Percentiles rank a stretch among this genome's conserved stretches.
These are phyloP conservation scores for Ophiobolus disseminans DNA, from an alignment of 2,329 filamentous ascomycete species.

Conservation along the genomic window DNA sequence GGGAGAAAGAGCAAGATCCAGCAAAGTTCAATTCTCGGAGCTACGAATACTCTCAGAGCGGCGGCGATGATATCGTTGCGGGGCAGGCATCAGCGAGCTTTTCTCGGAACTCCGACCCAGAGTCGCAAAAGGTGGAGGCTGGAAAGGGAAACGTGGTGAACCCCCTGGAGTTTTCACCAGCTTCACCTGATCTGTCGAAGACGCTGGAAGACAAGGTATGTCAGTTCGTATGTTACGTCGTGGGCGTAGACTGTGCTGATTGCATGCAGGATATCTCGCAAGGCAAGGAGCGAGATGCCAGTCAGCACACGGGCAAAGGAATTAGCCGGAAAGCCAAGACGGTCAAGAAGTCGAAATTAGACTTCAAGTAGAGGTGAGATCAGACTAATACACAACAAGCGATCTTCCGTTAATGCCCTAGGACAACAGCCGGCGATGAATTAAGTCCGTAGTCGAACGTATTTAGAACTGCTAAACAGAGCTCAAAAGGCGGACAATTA, in stretches of 20 bases:
- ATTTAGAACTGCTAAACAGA: too few species aligned
- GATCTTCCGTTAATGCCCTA: too few species aligned
- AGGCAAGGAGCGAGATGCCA: conserved; percentile 8
- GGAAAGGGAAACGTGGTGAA: conserved; percentile 20
- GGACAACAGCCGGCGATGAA: too few species aligned
- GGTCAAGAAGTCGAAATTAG: conserved; percentile 16
- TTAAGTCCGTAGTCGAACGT: too few species aligned
- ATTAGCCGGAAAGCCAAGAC: conserved; percentile 13
- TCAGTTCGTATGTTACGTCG: neutral
- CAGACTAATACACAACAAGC: too few species aligned
- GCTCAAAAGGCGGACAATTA: too few species aligned
- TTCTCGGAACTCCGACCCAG: conserved; percentile 4
- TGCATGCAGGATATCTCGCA: conserved; percentile 6
- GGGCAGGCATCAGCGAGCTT: conserved; percentile 6
- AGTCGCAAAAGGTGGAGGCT: conserved; percentile 8
- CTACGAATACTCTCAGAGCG: conserved; percentile 18
- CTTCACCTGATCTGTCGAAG: conserved; percentile 15
- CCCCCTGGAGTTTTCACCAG: conserved; percentile 18
- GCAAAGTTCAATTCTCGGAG: conserved; percentile 6
- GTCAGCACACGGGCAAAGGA: conserved; percentile 9
- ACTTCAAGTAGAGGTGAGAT: conserved; percentile 5
- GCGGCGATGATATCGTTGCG: conserved; percentile 20
- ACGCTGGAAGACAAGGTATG: conserved; percentile 8
- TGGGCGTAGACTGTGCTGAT: neutral
- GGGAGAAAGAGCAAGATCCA: conserved; percentile 7